Conservation (phyloP, 768 basidiomycete genomes). For the Lactarius psammicola region DNA sequence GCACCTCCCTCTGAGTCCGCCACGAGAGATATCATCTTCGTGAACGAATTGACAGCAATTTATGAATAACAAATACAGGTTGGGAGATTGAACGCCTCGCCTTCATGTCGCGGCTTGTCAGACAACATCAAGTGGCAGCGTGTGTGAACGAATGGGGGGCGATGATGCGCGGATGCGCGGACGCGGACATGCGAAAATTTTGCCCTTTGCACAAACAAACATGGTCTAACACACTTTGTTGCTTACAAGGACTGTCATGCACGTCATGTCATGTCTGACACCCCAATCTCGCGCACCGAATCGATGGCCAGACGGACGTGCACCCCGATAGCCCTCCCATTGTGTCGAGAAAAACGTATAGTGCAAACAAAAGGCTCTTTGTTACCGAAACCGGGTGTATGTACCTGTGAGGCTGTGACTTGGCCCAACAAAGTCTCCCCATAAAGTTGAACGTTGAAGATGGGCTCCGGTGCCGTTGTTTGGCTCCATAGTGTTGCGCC, state of each 20-base stretch:
- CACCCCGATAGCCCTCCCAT: neutral
- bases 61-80: neutral
- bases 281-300: slow-evolving; percentile 1
- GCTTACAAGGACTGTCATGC: neutral
- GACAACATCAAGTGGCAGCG: neutral
- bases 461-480: neutral
- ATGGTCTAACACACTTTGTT: neutral
- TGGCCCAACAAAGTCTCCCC: neutral
- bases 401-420: too few relatives aligned
- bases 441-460: neutral
- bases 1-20: neutral
- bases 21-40: neutral
- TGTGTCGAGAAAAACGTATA: neutral
- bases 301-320: slow-evolving; percentile 1
- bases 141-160: neutral
- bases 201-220: neutral
- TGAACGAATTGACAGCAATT: neutral
- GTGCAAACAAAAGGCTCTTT: neutral
- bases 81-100: slow-evolving; percentile 7
- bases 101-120: slow-evolving; percentile 1
- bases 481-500: neutral
- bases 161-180: slow-evolving; percentile 2
- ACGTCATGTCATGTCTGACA: neutral
- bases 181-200: neutral
- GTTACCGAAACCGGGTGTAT: neutral